Conservation (phyloP, 495 filamentous ascomycete species). For the Letharia columbiana region DNA sequence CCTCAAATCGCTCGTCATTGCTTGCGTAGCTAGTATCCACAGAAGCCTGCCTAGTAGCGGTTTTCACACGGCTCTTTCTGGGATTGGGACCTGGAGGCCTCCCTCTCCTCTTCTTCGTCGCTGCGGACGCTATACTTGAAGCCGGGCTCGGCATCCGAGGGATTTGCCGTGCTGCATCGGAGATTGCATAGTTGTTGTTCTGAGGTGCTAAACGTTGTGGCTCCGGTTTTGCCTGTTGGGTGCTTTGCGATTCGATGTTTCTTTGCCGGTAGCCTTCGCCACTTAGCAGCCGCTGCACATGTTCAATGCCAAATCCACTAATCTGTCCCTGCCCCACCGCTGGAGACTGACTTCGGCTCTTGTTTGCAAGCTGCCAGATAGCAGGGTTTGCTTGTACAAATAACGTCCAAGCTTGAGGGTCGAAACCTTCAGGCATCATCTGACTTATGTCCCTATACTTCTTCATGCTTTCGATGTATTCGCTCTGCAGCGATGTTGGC, state of each 20-base stretch:
- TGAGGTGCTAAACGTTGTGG: conserved; percentile 12
- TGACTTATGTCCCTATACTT: conserved; percentile 53
- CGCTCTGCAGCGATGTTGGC: conserved; percentile 60
- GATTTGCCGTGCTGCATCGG: conserved; percentile 17
- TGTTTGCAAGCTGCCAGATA: conserved; percentile 22
- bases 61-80: conserved; percentile 20
- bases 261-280: conserved; percentile 35
- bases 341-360: conserved; percentile 25
- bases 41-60: conserved; percentile 29
- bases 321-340: conserved; percentile 10
- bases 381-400: conserved; percentile 54
- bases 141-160: conserved; percentile 35
- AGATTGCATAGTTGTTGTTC: conserved; percentile 16
- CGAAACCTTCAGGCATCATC: conserved; percentile 53
- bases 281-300: conserved; percentile 43
- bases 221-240: conserved; percentile 25
- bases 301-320: conserved; percentile 48
- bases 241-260: conserved; percentile 5
- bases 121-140: conserved; percentile 29
- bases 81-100: conserved; percentile 21
- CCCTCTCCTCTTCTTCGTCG: conserved; percentile 25
- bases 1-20: conserved; percentile 60
- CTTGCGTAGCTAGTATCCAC: conserved; percentile 52
- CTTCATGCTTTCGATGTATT: conserved; percentile 57
- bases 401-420: conserved; percentile 59